Evolutionary conservation across 192 early-diverging fungal species (phyloP), one percentile per base, ranked within the genome.

Genomic region (Pilobolus umbonatus): DNA sequence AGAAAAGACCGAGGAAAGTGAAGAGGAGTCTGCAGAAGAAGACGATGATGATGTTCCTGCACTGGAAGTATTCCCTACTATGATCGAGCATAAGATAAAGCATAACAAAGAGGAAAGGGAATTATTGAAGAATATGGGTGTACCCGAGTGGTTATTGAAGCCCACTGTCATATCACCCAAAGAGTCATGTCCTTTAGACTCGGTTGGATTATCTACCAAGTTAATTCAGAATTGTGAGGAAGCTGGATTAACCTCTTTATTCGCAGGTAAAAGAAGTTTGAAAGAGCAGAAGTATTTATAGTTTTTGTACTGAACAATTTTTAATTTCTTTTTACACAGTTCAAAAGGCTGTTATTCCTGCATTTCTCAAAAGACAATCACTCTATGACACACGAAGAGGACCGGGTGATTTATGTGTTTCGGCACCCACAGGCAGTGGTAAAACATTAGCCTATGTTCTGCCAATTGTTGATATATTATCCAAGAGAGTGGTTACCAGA

Each of bases 371-470:
- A 22, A 79, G 89, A 14, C 85, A 82, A 51, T 66, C 78, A 22
- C 69, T 85, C 31, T 76, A 83, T 26, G 80, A 83, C 55, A 78
- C 84, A 38, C 79, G 85, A n/a, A 86, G 83, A 24, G 84, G 81
- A 24, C 84, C 89, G 7, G 88, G 92, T 19, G 94, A 96, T 65
- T 62, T 98, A 22, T 94, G 93, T 62, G 93, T 98, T 14, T 94
- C 94, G 8, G 90, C 94, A 17, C 89, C 95, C 0, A 98, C 96
- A 0, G 96, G 96, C 29, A 90, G 87, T 47, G 96, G 96, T 22
- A 98, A 98, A 68, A 98, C 96, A 2, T 71, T 98, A 34, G 93
- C 95, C 0, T 98, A 94, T 78, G 94, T 93, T 5, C 62, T 98
- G 15, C 96, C 96, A 1, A 91, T 98, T 54, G 80, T 97, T 24